Conservation (phyloP, 306 rosid species). For the Senna siamea region DNA sequence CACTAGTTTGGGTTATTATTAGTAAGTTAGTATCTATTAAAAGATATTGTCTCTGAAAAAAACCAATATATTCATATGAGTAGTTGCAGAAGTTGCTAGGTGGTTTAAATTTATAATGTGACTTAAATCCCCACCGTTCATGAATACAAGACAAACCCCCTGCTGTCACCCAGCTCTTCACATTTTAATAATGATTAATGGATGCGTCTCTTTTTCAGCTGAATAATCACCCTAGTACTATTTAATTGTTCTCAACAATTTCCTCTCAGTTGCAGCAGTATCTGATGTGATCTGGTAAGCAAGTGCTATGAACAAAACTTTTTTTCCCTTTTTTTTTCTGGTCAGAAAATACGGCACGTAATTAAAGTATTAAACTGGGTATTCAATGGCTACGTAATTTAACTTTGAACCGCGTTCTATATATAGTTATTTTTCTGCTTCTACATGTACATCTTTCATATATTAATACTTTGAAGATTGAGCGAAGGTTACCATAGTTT, state of each 20-base stretch:
- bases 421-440: background rate
- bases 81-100: conserved; percentile 32
- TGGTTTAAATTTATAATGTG: conserved; percentile 25
- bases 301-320: background rate
- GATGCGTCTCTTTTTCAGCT: background rate
- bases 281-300: background rate
- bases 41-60: conserved; percentile 35
- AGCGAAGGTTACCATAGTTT: background rate
- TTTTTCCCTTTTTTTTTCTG: background rate
- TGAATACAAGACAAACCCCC: conserved; percentile 25
- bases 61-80: conserved; percentile 42
- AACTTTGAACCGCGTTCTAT: background rate
- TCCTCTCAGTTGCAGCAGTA: background rate
- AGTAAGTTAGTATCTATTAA: conserved; percentile 28
- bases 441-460: background rate
- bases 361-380: too few species aligned
- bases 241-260: background rate
- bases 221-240: background rate
- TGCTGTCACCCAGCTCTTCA: conserved; percentile 39
- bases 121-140: conserved; percentile 38
- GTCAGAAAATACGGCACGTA: background rate
- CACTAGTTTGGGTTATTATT: conserved; percentile 46
- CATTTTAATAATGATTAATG: conserved; percentile 8
- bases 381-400: background rate
- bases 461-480: background rate